Percentiles rank a stretch among this genome's conserved stretches.
phyloP scores from a whole-genome alignment of 257 asterid genomes.

The Forsythia viridissima region DNA sequence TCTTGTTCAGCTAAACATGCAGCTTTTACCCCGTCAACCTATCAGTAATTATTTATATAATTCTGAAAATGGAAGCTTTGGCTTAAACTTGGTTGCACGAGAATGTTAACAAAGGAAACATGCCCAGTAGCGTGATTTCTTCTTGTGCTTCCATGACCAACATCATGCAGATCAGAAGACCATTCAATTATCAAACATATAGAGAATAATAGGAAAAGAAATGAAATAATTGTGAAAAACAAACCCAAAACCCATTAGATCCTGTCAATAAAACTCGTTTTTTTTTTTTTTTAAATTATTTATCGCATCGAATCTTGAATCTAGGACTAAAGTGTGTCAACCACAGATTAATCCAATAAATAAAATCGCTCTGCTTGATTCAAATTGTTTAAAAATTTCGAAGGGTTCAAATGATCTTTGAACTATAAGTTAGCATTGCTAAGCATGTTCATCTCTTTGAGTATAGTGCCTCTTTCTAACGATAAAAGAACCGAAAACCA shows the following conservation, averaged over 20 bases:
- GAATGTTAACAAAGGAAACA: background rate
- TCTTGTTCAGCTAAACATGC: background rate
- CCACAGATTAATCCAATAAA: background rate
- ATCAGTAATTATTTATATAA: background rate
- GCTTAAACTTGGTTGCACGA: background rate
- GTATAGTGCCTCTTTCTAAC: background rate
- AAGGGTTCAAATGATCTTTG: background rate
- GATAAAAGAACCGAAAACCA: background rate
- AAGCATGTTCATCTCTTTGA: background rate
- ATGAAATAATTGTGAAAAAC: background rate
- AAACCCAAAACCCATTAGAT: background rate
- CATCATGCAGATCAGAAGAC: background rate
- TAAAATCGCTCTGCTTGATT: background rate
- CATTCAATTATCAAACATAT: background rate
- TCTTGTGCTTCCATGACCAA: background rate
- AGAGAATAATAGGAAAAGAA: background rate
- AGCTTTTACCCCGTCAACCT: background rate
- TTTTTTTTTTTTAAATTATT: no score
- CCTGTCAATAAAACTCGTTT: no score
- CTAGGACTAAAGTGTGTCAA: no score
- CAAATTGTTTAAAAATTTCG: background rate
- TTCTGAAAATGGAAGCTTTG: background rate
- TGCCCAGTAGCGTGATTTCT: background rate
- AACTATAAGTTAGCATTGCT: background rate
- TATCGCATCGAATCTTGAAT: no score